Percentiles rank a stretch among this genome's conserved stretches.
Evolutionary conservation across 352 stramenopile species (phyloP).

Genomic region (Pythium pectinolyticum): DNA sequence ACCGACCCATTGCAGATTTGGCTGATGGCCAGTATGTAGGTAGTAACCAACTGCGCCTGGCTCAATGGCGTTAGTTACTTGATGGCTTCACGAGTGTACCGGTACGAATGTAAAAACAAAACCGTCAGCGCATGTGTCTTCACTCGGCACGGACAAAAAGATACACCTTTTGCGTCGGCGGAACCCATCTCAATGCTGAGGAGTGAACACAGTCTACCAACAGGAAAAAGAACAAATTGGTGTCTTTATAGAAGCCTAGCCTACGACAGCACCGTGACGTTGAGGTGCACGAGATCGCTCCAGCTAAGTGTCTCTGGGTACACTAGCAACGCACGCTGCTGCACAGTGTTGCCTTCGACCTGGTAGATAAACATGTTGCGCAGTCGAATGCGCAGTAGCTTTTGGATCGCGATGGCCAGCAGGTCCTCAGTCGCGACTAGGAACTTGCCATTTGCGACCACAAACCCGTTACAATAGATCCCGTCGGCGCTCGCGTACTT

Average conservation of each 20-base stretch:
- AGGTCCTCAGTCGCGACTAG: constrained; percentile 49
- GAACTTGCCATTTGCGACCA: constrained; percentile 54
- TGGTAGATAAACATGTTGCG: constrained; percentile 45
- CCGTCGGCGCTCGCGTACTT: constrained; percentile 41
- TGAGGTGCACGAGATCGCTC: constrained; percentile 24
- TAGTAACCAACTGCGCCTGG: too few relatives aligned
- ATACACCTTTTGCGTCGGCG: too few relatives aligned
- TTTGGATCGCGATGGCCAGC: constrained; percentile 42
- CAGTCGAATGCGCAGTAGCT: constrained; percentile 38
- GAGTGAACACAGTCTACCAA: background rate
- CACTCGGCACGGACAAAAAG: too few relatives aligned
- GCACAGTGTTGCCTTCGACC: constrained; percentile 25
- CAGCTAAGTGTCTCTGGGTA: constrained; percentile 33
- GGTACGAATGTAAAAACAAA: too few relatives aligned
- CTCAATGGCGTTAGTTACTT: too few relatives aligned
- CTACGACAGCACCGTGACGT: constrained; percentile 32
- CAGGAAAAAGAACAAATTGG: too few relatives aligned
- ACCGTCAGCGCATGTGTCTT: too few relatives aligned
- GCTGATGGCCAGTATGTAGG: too few relatives aligned
- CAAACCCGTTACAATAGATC: constrained; percentile 61
- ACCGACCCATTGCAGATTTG: too few relatives aligned
- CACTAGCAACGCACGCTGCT: constrained; percentile 27
- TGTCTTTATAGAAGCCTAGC: too few relatives aligned
- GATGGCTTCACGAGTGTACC: too few relatives aligned
- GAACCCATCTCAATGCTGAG: background rate